Base-by-base conservation (phyloP, 306 rosid genomes). In the Ziziphus jujuba region DNA sequence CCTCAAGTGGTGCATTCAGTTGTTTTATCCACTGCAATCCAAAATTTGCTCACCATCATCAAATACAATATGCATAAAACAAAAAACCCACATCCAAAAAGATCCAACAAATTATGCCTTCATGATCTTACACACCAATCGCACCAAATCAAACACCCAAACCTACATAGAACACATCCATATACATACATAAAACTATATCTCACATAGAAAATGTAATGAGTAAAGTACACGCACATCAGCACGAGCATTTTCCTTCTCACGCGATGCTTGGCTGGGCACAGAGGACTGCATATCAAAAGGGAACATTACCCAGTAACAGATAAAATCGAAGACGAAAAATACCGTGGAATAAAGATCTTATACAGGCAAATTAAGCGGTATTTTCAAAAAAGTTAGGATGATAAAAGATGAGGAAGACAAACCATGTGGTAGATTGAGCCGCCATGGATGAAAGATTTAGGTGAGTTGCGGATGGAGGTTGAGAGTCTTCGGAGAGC, bases 1-100 rank as follows among this genome's bases (percentile, higher is more conserved):
- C 87, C 69, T 84, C 92, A 35, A 92, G 82, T 48, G 95, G 89
- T 21, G 77, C 98, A 60, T 92, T 92, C 65, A 92, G 86, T 72
- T 92, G 95, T 64, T 85, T 82, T 70, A 87, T 81, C 98, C 96
- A 89, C 98, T 92, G 79, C 44, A 58, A 76, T 19, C 22, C 60
- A 22, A 65, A 19, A 25, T n/a, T 4, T 65, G 55, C 54, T 55
- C 61, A 60, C 4, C 40, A 54, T 74, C 55, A 55, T 24, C 51
- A n/a, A 66, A 56, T 14, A n/a, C 64, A 19, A 67, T 28, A 70
- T 9, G 68, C 16, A 14, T 2, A 44, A 35, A 60, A 56, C 43
- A 25, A n/a, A 16, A 36, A 73, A 56, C 53, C 21, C 20, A 59
- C 64, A 78, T 66, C 63, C 60, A 17, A 31, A 59, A 40, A 3